Base-by-base conservation (phyloP, 169 alveolate genomes). In the Plasmodium vinckei region DNA sequence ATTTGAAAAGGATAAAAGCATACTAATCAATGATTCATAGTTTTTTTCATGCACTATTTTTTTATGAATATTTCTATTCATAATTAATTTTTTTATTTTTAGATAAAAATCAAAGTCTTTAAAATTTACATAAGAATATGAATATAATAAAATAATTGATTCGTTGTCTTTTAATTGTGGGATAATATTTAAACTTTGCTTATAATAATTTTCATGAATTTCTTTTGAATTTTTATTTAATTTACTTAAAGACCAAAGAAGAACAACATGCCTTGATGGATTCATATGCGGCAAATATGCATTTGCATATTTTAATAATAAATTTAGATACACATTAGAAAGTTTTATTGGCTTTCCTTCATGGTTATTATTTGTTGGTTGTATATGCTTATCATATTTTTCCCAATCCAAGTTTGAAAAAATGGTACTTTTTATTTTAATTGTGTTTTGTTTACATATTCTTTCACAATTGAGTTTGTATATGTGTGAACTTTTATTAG, bases 201-300 rank as follows among this genome's bases (percentile, higher is more conserved):
- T 42, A 21, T 70, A 68, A 42, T 49, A 86, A 5, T 53, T 49
- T 39, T 86, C 61, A 61, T 82, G 90, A 19, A 65, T 9, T 47
- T 59, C 70, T 46, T 86, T 86, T 68, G 23, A 33, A 25, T 71
- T 27, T 59, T 86, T 86, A 57, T 70, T 86, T 46, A 86, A 23
- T 72, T 86, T 86, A 25, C 91, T 70, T 59, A 86, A 70, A 6
- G 91, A 56, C 91, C 91, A 86, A 47, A 86, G 56, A 49, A 86
- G 75, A 12, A 86, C 39, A 33, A 86, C 87, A 86, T 69, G 71
- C 7, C 91, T 63, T 9, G 91, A 86, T 6, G 91, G 87, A 21
- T 46, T 70, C 47, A 71, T 21, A 10, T 54, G 27, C 10, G 86
- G 75, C 15, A 86, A 86, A 86, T 44, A 86, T 17, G 46, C 25